phyloP scores from a whole-genome alignment of 495 filamentous ascomycete genomes.

The Penicillium tannophilum region DNA sequence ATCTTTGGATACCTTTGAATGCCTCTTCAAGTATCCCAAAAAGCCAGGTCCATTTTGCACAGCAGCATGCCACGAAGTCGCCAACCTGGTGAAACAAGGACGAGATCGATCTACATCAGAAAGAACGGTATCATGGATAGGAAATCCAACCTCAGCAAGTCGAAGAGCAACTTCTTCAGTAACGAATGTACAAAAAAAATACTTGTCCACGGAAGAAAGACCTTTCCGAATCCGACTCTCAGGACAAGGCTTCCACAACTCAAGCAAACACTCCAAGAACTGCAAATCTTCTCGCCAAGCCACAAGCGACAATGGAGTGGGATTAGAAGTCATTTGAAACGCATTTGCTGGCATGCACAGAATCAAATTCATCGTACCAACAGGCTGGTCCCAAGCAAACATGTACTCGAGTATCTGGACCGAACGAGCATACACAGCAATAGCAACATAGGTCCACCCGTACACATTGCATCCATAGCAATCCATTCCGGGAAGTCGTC shows the following conservation, averaged over 20 bases:
- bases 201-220: neutral
- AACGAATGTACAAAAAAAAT: neutral
- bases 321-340: neutral
- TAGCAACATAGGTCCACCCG: slow-evolving; percentile 14
- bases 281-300: neutral
- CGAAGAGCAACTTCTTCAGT: neutral
- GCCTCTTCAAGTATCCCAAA: slow-evolving; percentile 9
- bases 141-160: neutral
- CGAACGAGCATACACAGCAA: slow-evolving; percentile 7
- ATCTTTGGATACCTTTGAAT: neutral
- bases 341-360: neutral
- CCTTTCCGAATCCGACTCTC: neutral
- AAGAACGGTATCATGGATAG: neutral
- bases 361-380: neutral
- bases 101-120: neutral
- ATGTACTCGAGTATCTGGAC: slow-evolving; percentile 10
- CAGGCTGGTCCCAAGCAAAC: neutral
- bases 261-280: neutral
- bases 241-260: neutral
- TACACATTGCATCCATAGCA: slow-evolving; percentile 8
- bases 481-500: neutral
- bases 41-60: slow-evolving; percentile 12
- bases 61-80: slow-evolving; percentile 16
- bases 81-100: neutral
- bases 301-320: neutral